Evolutionary conservation across 257 asterid species (phyloP), one percentile per base, ranked within the genome.

Genomic region (Lithospermum erythrorhizon): DNA sequence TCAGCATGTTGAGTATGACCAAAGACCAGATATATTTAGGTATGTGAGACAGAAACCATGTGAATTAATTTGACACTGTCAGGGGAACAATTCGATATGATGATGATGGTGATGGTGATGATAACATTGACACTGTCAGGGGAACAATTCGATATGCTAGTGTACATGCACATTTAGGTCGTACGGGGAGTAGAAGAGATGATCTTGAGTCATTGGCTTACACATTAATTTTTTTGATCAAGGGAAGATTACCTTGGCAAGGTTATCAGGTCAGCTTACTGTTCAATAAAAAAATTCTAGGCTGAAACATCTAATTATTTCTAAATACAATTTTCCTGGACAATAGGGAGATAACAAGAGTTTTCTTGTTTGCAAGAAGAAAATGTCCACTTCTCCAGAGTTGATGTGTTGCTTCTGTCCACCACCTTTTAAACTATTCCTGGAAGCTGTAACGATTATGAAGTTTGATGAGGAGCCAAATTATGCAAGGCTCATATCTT

Each of bases 21-120:
- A 53, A 53, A 19, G 57, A 16, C 57, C 57, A 19, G 57, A 53
- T 22, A 53, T n/a, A 22, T 53, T 53, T 53, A 53, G 57, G 57
- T 53, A 53, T n/a, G 18, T 41, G 4, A 41, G 2, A 1, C 2
- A 37, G 48, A 6, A 15, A 0, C 16, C 48, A 37, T 37, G 9
- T 10, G 15, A 41, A 41, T 41, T 41, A 11, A 14, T 41, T 14
- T 41, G 49, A 41, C 1, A 2, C 2, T 13, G 49, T 13, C 3
- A 1, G 49, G 14, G 3, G 13, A 41, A 8, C 14, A 41, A 41
- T 41, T 0, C 1, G 11, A 11, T n/a, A 14, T 14, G 3, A 41
- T 14, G 14, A 41, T 41, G 3, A 8, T 14, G n/a, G n/a, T n/a
- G n/a, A n/a, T n/a, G n/a, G n/a, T n/a, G n/a, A n/a, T n/a, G n/a